Base-by-base conservation (phyloP, 2,329 filamentous ascomycete species). In the Colletotrichum salicis region DNA sequence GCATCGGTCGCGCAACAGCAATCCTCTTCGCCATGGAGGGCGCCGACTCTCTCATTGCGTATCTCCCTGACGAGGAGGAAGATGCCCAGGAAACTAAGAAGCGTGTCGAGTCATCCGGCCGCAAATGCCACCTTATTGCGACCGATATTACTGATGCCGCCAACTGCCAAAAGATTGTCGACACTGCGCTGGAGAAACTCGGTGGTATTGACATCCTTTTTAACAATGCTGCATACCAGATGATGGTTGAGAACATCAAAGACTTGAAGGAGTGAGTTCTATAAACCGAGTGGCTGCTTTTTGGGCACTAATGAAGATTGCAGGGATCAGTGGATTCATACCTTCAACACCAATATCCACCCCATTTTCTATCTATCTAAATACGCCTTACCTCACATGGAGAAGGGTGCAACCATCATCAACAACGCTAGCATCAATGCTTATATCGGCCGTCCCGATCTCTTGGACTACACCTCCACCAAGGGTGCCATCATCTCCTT, bases 401-500 rank as follows among this genome's bases (percentile, higher is more conserved):
- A 89, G 78, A 80, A 81, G n/a, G 94, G 94, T 45, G 87, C 90
- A 67, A 91, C 90, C 31, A 94, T 97, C 80, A 94, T 97, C 87
- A 96, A 96, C 84, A 95, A 94, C 79, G 91, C 93, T 56, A 95
- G 92, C 37, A 91, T 96, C 79, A 96, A 96, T 80, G 93, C 91
- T 31, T 96, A 96, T 82, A 89, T 95, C 70, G 94, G 94, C 51
- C 92, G 93, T 1, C 91, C 92, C 0, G 93, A 96, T 76, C 87
- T 96, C 2, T 88, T 96, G 60, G 93, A 96, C 81, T 96, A 96
- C 83, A 95, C 93, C 0, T 90, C 91, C 1, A 94, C 92, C 31
- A 94, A 94, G 80, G 93, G 93, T 45, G 93, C 93, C 65, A 92
- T 96, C 75, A 83, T 96, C 4, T 88, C 93, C 3, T 96, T 96